These are phyloP conservation scores for Globisporangium acanthophoron DNA, from an alignment of 352 stramenopile species.

Conservation along the genomic window DNA sequence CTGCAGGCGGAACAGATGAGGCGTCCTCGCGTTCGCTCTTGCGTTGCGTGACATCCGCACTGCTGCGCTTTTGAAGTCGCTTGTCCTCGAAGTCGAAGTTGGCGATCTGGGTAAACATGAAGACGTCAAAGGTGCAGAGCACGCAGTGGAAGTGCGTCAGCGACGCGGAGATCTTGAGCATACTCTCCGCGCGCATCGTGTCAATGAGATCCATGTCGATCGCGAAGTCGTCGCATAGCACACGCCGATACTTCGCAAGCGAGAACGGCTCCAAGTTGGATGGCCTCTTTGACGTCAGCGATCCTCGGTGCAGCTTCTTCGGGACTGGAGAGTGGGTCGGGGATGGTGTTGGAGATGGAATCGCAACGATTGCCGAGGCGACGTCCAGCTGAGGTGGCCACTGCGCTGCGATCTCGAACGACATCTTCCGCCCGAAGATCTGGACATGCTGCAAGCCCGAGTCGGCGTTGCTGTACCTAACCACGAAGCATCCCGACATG, in stretches of 20 bases:
- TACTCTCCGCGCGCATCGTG: conserved; percentile 31
- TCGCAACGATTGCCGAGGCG: conserved; percentile 6
- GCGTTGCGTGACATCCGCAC: background rate
- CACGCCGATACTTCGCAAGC: conserved; percentile 34
- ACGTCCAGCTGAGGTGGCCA: conserved; percentile 37
- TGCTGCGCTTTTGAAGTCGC: background rate
- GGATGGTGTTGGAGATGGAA: conserved; percentile 17
- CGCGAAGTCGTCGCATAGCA: conserved; percentile 70
- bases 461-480: conserved; percentile 41
- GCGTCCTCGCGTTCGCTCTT: background rate
- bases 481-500: conserved; percentile 50
- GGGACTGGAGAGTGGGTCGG: conserved; percentile 15
- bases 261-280: conserved; percentile 1
- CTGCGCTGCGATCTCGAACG: conserved; percentile 42
- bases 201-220: conserved; percentile 64
- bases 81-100: conserved; percentile 11
- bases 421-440: conserved; percentile 69
- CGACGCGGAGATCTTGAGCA: conserved; percentile 44
- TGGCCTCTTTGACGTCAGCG: background rate
- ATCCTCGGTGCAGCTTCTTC: background rate
- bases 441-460: conserved; percentile 41
- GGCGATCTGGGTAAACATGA: conserved; percentile 23
- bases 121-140: conserved; percentile 53
- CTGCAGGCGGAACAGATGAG: background rate
- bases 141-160: conserved; percentile 70